phyloP scores from a whole-genome alignment of 2,329 filamentous ascomycete species.

The Cladophialophora carrionii region DNA sequence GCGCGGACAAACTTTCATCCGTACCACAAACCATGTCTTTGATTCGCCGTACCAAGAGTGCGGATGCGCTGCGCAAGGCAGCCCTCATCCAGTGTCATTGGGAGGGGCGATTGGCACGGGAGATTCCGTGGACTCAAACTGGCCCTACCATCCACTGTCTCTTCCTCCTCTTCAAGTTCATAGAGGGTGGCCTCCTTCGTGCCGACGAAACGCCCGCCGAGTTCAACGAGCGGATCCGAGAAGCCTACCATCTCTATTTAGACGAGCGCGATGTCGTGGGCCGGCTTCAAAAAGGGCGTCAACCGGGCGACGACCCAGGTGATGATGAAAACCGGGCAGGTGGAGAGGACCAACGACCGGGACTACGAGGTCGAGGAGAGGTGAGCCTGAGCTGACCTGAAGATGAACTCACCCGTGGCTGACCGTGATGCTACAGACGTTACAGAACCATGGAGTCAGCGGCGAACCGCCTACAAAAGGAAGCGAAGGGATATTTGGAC shows the following conservation, averaged over 20 bases:
- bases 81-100: conserved; percentile 1
- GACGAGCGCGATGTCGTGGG: conserved; percentile 38
- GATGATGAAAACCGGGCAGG: conserved; percentile 99
- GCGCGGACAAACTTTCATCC: not conserved
- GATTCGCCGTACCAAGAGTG: not conserved
- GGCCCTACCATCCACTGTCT: conserved; percentile 1
- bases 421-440: conserved; percentile 60
- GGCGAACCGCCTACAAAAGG: conserved; percentile 88
- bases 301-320: conserved; percentile 98
- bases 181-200: conserved; percentile 16
- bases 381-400: conserved; percentile 49
- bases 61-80: not conserved
- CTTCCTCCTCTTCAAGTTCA: conserved; percentile 10
- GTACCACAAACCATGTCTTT: not conserved
- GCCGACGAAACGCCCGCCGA: conserved; percentile 10
- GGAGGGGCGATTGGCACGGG: conserved; percentile 2
- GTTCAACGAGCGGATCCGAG: conserved; percentile 17
- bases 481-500: conserved; percentile 97
- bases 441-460: conserved; percentile 98
- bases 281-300: conserved; percentile 93
- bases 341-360: conserved; percentile 97
- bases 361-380: conserved; percentile 98
- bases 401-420: conserved; percentile 1
- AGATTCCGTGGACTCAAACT: not conserved
- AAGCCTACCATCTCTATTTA: conserved; percentile 5